Evolutionary conservation across 2,329 filamentous ascomycete genomes (phyloP), one percentile per base, ranked within the genome.

Genomic region (Nothopassalora personata): DNA sequence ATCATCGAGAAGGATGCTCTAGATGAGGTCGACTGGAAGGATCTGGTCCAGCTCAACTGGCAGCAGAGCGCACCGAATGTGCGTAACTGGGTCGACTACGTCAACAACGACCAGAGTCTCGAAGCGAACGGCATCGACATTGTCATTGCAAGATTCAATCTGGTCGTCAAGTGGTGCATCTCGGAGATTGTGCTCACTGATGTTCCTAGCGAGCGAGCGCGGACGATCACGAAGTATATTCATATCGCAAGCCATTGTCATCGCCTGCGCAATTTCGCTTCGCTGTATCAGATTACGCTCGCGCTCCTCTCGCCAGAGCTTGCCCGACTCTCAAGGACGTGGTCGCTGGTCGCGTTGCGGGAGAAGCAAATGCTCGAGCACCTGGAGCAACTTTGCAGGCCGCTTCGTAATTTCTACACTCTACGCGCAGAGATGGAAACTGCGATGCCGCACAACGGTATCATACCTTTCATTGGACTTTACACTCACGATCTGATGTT

Each of bases 11-110:
- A 93, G 72, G 90, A 93, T 70, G 90, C 89, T 0, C 78, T 94
- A 23, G 89, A 91, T 66, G 90, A 93, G 72, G 89, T 94, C 62
- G 89, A 93, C 74, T 94, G 90, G 90, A 91, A 89, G 71, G 90
- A 94, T 66, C 79, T 94, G 11, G 89, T 93, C 56, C 88, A 91
- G 56, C 87, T 94, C 79, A 84, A 84, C 53, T 93, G 90, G 89
- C 90, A 89, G 70, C 85, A 91, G 66, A 81, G 81, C 30, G 67
- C 72, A 45, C 65, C 68, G 4, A 59, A 62, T 8, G 64, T 71
- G 30, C 67, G 66, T 19, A 73, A 91, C 23, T 94, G 90, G 90
- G 89, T 93, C 10, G 86, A 90, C 47, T 93, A 91, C 70, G 78
- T 93, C 45, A 84, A 86, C 54, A 86, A 86, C 53, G 64, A 67